A percentile compares a stretch with the other conserved stretches of the same genome.
Evolutionary conservation across 805 yeast genomes (phyloP).

Genomic region (Cyberlindnera nakhonratchasimensis): DNA sequence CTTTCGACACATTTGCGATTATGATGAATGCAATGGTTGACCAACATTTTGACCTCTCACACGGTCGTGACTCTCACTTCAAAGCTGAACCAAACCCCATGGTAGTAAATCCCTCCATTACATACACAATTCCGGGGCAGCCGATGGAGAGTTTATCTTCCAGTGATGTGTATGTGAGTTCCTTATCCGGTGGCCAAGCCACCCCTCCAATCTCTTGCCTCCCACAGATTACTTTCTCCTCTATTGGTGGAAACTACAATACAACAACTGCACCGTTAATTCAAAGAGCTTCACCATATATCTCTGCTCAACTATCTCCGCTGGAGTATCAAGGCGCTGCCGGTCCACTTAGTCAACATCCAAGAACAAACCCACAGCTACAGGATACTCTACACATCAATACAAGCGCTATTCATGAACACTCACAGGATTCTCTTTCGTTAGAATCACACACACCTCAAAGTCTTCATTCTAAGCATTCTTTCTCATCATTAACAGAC

Average conservation of each 20-base stretch:
- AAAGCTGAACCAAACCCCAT: neutral
- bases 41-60: constrained; percentile 5
- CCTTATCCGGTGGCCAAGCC: neutral
- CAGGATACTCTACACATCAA: neutral
- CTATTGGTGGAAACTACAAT: constrained; percentile 1
- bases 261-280: neutral
- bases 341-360: neutral
- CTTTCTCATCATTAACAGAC: constrained; percentile 10
- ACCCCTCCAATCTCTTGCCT: constrained; percentile 4
- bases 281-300: neutral
- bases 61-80: constrained; percentile 4
- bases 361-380: constrained; percentile 1
- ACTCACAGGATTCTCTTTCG: constrained; percentile 2
- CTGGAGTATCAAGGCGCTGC: constrained; percentile 1
- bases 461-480: constrained; percentile 10
- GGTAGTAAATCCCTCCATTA: neutral
- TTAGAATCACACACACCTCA: constrained; percentile 7
- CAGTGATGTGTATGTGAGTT: neutral
- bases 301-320: neutral
- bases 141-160: neutral
- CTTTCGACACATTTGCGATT: neutral
- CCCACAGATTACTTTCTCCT: constrained; percentile 7
- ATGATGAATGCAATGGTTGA: constrained; percentile 10
- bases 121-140: neutral
- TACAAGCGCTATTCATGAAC: constrained; percentile 1